Conservation (phyloP, 2,329 filamentous ascomycete genomes). For the Aureobasidium zeae region DNA sequence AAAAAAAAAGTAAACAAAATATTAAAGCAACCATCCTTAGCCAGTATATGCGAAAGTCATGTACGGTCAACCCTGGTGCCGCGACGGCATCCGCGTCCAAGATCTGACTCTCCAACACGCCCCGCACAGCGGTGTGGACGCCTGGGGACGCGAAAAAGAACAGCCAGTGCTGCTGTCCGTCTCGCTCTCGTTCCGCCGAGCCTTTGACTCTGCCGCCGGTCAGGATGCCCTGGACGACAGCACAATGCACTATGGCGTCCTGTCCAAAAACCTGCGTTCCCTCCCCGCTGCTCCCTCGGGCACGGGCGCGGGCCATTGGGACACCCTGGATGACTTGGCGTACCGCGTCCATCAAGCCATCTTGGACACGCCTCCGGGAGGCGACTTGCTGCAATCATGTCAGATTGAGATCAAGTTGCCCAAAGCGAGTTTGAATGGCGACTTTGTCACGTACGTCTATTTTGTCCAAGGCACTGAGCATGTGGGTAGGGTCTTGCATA, state of each 20-base stretch:
- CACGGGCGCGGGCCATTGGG: too few relatives aligned
- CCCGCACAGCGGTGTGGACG: conserved; percentile 49
- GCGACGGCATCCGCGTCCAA: conserved; percentile 44
- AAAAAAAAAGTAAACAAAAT: too few relatives aligned
- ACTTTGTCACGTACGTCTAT: conserved; percentile 45
- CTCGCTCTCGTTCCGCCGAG: conserved; percentile 45
- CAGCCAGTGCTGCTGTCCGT: conserved; percentile 57
- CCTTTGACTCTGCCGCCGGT: conserved; percentile 49
- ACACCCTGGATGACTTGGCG: conserved; percentile 11
- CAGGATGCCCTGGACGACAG: conserved; percentile 55
- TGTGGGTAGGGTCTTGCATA: conserved; percentile 32
- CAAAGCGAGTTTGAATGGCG: conserved; percentile 60
- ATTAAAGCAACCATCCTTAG: too few relatives aligned
- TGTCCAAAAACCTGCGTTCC: conserved; percentile 53
- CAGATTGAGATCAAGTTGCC: conserved; percentile 43
- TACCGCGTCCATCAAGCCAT: conserved; percentile 14
- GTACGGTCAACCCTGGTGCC: conserved; percentile 16
- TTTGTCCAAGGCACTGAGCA: conserved; percentile 22
- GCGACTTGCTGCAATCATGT: conserved; percentile 11
- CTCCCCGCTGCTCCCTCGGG: background rate
- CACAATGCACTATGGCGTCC: conserved; percentile 65
- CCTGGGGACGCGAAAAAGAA: conserved; percentile 55
- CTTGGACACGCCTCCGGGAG: conserved; percentile 10
- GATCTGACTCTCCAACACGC: conserved; percentile 50
- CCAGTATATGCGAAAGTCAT: too few relatives aligned